Conservation (phyloP, 129 eudicot species). For the Arctium lappa region DNA sequence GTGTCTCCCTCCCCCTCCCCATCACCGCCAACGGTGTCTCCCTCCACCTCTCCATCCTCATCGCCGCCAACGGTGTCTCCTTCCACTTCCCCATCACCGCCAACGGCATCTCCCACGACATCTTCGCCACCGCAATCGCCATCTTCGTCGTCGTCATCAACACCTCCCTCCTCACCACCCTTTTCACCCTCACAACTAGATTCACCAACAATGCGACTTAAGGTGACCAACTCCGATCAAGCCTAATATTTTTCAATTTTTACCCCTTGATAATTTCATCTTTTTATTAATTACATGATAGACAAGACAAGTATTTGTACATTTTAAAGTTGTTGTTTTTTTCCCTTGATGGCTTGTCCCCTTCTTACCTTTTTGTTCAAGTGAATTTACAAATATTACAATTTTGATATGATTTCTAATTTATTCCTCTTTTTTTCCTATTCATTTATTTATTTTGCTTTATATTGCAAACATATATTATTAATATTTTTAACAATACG, state of each 20-base stretch:
- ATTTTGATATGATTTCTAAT: conserved; percentile 34
- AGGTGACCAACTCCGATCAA: conserved; percentile 40
- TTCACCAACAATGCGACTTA: conserved; percentile 65
- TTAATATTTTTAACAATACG: background rate
- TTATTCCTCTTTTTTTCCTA: background rate
- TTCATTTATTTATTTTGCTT: background rate
- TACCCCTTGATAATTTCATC: background rate
- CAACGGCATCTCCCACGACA: conserved; percentile 1
- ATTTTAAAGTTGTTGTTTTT: conserved; percentile 21
- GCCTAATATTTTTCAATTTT: conserved; percentile 22
- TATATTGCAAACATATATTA: too few relatives aligned
- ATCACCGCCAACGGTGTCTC: conserved; percentile 12
- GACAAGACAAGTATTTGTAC: conserved; percentile 38
- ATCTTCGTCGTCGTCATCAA: conserved; percentile 16
- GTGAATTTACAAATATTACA: conserved; percentile 35
- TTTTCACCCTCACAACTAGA: conserved; percentile 47
- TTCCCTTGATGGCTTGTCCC: conserved; percentile 8
- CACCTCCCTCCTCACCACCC: conserved; percentile 33
- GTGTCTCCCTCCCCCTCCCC: conserved; percentile 16
- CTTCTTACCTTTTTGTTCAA: conserved; percentile 15
- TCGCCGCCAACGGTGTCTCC: conserved; percentile 14
- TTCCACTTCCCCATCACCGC: conserved; percentile 30
- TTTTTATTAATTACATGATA: conserved; percentile 26
- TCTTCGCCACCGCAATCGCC: background rate
- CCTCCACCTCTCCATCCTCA: conserved; percentile 25